phyloP scores from a whole-genome alignment of 352 stramenopile species.

The Bremia lactucae region DNA sequence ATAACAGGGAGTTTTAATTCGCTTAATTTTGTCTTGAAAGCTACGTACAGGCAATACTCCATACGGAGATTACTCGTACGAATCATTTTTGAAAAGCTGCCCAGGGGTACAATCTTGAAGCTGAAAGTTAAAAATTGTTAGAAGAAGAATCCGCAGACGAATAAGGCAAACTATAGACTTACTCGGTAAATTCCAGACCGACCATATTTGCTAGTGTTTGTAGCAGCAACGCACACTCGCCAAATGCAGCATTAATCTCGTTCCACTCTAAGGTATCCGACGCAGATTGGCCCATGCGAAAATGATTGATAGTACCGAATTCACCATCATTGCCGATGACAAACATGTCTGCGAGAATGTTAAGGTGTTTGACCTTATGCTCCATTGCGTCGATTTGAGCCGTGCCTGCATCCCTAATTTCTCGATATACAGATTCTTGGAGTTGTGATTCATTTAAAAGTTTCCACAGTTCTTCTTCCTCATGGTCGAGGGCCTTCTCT shows the following conservation, averaged over 20 bases:
- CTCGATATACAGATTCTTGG: constrained; percentile 35
- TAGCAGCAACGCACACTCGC: constrained; percentile 60
- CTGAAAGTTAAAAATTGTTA: constrained; percentile 17
- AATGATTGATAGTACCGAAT: constrained; percentile 81
- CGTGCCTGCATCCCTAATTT: constrained; percentile 42
- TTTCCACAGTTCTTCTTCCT: constrained; percentile 48
- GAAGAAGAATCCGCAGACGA: background rate
- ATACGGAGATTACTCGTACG: constrained; percentile 64
- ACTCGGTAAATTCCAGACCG: constrained; percentile 62
- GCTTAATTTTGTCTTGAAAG: constrained; percentile 5
- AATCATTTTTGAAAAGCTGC: constrained; percentile 83
- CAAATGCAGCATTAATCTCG: constrained; percentile 79
- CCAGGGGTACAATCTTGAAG: constrained; percentile 80
- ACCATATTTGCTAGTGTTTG: constrained; percentile 48
- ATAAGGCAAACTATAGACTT: constrained; percentile 7
- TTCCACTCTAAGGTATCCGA: constrained; percentile 71
- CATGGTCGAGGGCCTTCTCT: constrained; percentile 28
- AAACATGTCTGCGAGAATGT: constrained; percentile 70
- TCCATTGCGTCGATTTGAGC: constrained; percentile 53
- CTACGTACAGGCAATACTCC: constrained; percentile 69
- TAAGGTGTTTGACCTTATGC: constrained; percentile 37
- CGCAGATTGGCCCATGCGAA: constrained; percentile 58
- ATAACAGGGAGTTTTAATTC: background rate
- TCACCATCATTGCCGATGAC: constrained; percentile 55
- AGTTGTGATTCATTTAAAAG: constrained; percentile 47